Base-by-base conservation (phyloP, 1,284 basidiomycete genomes). In the Puccinia hordei region DNA sequence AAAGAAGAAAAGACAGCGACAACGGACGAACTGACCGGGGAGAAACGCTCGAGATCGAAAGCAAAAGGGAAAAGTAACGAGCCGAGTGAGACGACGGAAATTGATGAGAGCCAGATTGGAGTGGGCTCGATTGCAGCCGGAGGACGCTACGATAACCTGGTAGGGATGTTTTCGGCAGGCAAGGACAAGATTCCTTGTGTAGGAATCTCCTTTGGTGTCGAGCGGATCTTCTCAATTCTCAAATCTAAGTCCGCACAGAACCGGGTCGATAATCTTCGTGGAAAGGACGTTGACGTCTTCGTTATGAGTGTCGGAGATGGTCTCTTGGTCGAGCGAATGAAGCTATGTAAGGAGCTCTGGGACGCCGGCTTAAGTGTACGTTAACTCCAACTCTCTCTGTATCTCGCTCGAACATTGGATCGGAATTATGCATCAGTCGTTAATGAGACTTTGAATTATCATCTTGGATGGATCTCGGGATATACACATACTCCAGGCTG, bases 51-150 rank as follows among this genome's bases (percentile, higher is more conserved):
- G 27, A 71, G 27, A 71, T 13, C 83, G 87, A 24, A 84, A 86
- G 17, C 78, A 86, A 41, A 85, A 90, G 85, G 85, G 88, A 76
- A 83, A 87, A 72, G 89, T 89, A 83, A 82, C 82, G 4, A 84
- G 84, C 46, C 90, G 90, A 82, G 88, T 19, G 91, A 91, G 44
- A 93, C 93, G 75, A 93, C 95, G 81, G 95, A 95, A 83, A 87
- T 95, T 61, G 96, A 98, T 87, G 96, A 98, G 85, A 92, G 92
- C 2, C 89, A 91, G 81, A 91, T 99, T 46, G 96, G 97, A 55
- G 95, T 99, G 2, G 97, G 96, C 33, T 98, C 95, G 24, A 97
- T 99, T 85, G 97, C 96, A 9, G 97, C 93, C 0, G 97, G 97
- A 24, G 96, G 97, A 17, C 89, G 96, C 65, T 99, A 99, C 87